Conservation (phyloP, 75 land plant species). For the Azolla pinnata region DNA sequence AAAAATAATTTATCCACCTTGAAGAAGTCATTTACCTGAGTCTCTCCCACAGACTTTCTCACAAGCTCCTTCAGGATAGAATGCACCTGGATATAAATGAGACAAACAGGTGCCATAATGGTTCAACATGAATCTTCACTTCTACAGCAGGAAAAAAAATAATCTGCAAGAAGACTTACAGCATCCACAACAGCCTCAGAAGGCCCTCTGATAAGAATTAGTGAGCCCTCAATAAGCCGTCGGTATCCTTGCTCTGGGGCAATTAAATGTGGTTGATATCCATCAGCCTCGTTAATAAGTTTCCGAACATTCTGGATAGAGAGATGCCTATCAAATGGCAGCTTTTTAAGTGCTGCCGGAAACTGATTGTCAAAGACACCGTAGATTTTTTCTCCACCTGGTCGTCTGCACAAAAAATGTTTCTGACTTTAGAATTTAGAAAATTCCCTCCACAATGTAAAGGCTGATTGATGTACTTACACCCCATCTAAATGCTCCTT, state of each 20-base stretch:
- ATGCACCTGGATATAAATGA: slow-evolving; percentile 51
- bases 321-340: slow-evolving; percentile 91
- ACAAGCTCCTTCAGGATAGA: slow-evolving; percentile 70
- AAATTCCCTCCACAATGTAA: not conserved
- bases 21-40: slow-evolving; percentile 32
- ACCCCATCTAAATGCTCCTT: slow-evolving; percentile 90
- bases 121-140: not conserved
- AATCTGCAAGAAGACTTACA: slow-evolving; percentile 42
- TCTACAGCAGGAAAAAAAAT: not conserved
- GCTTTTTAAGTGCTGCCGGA: slow-evolving; percentile 83
- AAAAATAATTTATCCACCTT: no score
- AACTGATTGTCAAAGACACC: slow-evolving; percentile 83
- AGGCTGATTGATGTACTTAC: slow-evolving; percentile 44
- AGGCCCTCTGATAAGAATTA: slow-evolving; percentile 67
- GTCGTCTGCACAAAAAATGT: slow-evolving; percentile 41
- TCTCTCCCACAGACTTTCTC: slow-evolving; percentile 65
- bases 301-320: slow-evolving; percentile 87
- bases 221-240: slow-evolving; percentile 74
- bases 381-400: slow-evolving; percentile 92
- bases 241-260: slow-evolving; percentile 99
- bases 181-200: slow-evolving; percentile 95
- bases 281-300: slow-evolving; percentile 90
- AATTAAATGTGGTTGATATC: slow-evolving; percentile 93
- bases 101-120: not conserved
- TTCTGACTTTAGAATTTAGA: not conserved